Evolutionary conservation across 2,329 filamentous ascomycete species (phyloP).

Genomic region (Trichothecium roseum): DNA sequence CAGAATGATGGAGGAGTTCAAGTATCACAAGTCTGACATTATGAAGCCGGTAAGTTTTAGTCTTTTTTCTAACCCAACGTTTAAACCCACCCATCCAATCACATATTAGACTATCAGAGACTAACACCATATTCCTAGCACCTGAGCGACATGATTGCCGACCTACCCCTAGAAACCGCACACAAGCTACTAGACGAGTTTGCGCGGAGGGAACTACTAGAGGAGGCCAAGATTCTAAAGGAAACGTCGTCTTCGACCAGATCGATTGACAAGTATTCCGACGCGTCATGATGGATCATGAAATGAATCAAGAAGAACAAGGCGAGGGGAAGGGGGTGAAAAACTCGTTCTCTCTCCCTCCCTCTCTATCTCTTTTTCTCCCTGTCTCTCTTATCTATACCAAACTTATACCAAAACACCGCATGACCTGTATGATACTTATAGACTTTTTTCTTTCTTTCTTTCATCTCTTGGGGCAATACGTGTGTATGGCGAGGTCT

Average conservation of each 20-base stretch:
- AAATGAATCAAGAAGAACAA: slow-evolving; percentile 5
- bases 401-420: too few relatives aligned
- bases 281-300: slow-evolving; percentile 8
- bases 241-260: slow-evolving; percentile 8
- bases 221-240: slow-evolving; percentile 9
- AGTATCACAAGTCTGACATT: slow-evolving; percentile 11
- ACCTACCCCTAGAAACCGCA: slow-evolving; percentile 12
- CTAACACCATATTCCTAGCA: slow-evolving; percentile 6
- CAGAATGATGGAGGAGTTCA: slow-evolving; percentile 16
- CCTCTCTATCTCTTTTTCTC: too few relatives aligned
- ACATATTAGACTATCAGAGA: background rate
- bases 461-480: too few relatives aligned
- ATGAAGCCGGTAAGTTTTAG: slow-evolving; percentile 9
- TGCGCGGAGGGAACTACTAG: slow-evolving; percentile 7
- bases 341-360: too few relatives aligned
- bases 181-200: slow-evolving; percentile 12
- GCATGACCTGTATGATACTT: too few relatives aligned
- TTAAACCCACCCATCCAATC: too few relatives aligned
- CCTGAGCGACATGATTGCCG: slow-evolving; percentile 9
- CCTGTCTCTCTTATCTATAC: too few relatives aligned
- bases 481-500: too few relatives aligned
- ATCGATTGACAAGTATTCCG: slow-evolving; percentile 2
- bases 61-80: background rate
- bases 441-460: too few relatives aligned
- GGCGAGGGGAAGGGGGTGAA: too few relatives aligned